Base-by-base conservation (phyloP, 805 yeast species). In the Komagataella populi region DNA sequence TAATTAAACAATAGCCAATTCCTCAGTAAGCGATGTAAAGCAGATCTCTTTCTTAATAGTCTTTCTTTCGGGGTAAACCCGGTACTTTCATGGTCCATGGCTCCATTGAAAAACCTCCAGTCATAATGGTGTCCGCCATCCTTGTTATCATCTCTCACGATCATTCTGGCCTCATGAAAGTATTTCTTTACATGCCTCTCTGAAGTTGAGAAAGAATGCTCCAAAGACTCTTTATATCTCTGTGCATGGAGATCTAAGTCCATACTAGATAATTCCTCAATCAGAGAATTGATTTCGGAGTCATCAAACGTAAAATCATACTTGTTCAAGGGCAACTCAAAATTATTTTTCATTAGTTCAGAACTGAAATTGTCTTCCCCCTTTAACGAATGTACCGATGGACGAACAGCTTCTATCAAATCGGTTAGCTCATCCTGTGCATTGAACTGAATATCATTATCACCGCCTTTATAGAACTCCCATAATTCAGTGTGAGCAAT, bases 51-150 rank as follows among this genome's bases (percentile, higher is more conserved):
- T 39, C 67, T 65, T 56, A 59, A 71, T 46, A 70, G 67, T 55
- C 60, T 65, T 61, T 47, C 45, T 44, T 44, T 52, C 18, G 44
- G 18, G n/a, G 51, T 50, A 48, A 14, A 45, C 7, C 23, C 23
- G 10, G 22, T 12, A n/a, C n/a, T 45, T 53, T 73, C 74, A 22
- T 49, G 54, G 10, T 57, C 55, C n/a, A 60, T 59, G 52, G 60
- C 66, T 58, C 74, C 76, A 51, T 67, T 69, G 65, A 72, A 76
- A 53, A 77, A 77, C 50, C 79, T 60, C 71, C 73, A 71, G 56
- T 77, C 81, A 54, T 74, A 71, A 58, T 77, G 81, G 12, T 17
- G 16, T n/a, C 46, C 48, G 22, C 47, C 45, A 10, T 50, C 52
- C 30, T 45, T 48, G 45, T 51, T 48, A 6, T 20, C 48, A 14